Conservation (phyloP, 2,329 filamentous ascomycete genomes). For the Phaeophleospora eucalypticola region DNA sequence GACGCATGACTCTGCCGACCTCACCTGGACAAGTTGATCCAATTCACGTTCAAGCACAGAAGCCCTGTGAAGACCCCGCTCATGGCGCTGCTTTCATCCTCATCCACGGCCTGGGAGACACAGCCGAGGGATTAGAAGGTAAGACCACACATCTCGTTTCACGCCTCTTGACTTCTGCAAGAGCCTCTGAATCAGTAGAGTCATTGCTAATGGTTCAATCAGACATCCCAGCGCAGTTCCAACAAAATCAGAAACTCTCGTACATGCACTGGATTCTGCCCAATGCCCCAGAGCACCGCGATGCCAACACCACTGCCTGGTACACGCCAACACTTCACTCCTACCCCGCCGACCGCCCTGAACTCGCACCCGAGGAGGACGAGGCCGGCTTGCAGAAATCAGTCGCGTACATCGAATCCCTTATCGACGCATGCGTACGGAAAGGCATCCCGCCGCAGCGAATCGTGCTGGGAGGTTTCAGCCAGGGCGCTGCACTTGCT, state of each 20-base stretch:
- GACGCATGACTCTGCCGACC: slow-evolving; percentile 31
- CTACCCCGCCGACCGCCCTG: slow-evolving; percentile 36
- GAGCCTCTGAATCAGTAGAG: no score
- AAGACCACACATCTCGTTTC: no score
- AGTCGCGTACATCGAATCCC: slow-evolving; percentile 38
- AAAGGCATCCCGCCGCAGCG: slow-evolving; percentile 39
- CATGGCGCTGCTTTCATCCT: slow-evolving; percentile 45
- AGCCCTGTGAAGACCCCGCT: slow-evolving; percentile 32
- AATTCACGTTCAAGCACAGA: slow-evolving; percentile 36
- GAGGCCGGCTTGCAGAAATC: slow-evolving; percentile 40
- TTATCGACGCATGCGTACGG: slow-evolving; percentile 40
- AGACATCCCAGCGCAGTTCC: slow-evolving; percentile 39
- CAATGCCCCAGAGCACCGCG: slow-evolving; percentile 46
- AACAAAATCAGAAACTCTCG: slow-evolving; percentile 45
- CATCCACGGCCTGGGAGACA: slow-evolving; percentile 44
- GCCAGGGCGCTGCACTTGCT: slow-evolving; percentile 44
- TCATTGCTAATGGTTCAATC: not conserved
- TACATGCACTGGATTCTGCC: slow-evolving; percentile 50
- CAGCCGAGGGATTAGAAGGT: slow-evolving; percentile 43
- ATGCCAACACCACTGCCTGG: slow-evolving; percentile 45
- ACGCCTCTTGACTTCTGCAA: no score
- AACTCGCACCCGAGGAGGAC: slow-evolving; percentile 35
- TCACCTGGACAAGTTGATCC: slow-evolving; percentile 29
- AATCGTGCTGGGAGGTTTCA: slow-evolving; percentile 47
- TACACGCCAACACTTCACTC: slow-evolving; percentile 36